These are phyloP conservation scores for Russula foetens DNA, from an alignment of 768 basidiomycete species.

Conservation along the genomic window DNA sequence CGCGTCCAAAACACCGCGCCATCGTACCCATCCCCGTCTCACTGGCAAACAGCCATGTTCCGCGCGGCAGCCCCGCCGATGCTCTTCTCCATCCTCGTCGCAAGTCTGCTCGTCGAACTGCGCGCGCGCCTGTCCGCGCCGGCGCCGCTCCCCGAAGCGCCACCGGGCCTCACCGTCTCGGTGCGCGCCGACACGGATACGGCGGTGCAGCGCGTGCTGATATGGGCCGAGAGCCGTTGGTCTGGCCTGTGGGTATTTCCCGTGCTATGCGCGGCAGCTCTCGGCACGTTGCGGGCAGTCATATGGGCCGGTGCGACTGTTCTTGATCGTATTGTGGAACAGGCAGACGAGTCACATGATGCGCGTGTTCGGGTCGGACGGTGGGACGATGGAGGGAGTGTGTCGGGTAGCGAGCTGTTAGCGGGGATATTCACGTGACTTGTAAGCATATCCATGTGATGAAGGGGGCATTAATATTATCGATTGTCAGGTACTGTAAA, in stretches of 20 bases:
- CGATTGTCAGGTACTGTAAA: too few species aligned
- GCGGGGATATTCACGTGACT: conserved; percentile 12
- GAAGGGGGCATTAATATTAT: too few species aligned
- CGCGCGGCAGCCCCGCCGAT: not conserved
- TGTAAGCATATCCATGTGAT: too few species aligned
- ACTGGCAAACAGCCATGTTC: not conserved
- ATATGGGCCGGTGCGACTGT: not conserved
- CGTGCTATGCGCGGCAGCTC: not conserved
- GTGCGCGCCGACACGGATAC: not conserved
- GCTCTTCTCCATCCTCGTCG: conserved; percentile 3
- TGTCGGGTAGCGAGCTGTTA: conserved; percentile 9
- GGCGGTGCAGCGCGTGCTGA: not conserved
- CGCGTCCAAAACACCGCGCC: not conserved
- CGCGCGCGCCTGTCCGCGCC: conserved; percentile 1
- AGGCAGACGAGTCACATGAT: not conserved
- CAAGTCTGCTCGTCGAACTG: conserved; percentile 4
- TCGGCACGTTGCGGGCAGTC: not conserved
- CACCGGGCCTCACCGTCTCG: not conserved
- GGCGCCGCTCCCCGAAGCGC: not conserved
- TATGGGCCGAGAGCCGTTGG: conserved; percentile 15
- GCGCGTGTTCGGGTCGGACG: conserved; percentile 7
- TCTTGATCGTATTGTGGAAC: not conserved
- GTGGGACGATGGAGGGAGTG: conserved; percentile 12
- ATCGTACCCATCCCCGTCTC: not conserved
- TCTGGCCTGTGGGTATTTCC: conserved; percentile 8